Evolutionary conservation across 75 land plant species (phyloP), one percentile per base, ranked within the genome.

Genomic region (Adiantum capillusveneris): DNA sequence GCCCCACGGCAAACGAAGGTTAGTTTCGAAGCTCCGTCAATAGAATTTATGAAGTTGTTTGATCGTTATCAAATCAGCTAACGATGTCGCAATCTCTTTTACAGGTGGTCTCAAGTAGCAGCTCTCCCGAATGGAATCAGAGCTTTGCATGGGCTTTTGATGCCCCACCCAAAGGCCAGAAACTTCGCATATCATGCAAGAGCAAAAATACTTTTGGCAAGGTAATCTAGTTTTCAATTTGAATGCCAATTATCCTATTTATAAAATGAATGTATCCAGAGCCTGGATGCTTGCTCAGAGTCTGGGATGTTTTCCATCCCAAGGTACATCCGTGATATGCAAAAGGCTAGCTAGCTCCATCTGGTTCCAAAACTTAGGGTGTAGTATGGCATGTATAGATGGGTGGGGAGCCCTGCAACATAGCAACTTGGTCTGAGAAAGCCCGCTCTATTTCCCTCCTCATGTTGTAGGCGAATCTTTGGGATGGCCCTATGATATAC

Each of bases 91-190:
- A 20, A 49, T 20, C 13, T 39, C 11, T 45, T 52, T 63, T 56
- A 34, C 69, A 89, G 96, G 96, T 89, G 17, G 84, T 92, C 17
- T 72, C 31, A 57, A 79, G 67, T 49, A 79, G 70, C 65, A 67
- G 65, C 11, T 68, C 72, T 57, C 98, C 95, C 12, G 90, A 93
- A 70, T 93, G 98, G 98, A 72, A 88, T 60, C 90, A 93, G 63
- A 82, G 77, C 0, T 93, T 93, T 75, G 85, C 79, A 44, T 93
- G 98, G 98, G 95, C 87, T 22, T 89, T 89, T 70, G 98, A 93
- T 46, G 79, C 73, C 16, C 96, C 98, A 41, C 98, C 98, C 0
- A 93, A 85, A 66, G 98, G 98, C 12, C 98, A 93, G 63, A 93
- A 93, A 64, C 82, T 93, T 29, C 84, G 85, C 44, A 93, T 93